Base-by-base conservation (phyloP, 2,329 filamentous ascomycete genomes). In the Botrytis hyacinthi region DNA sequence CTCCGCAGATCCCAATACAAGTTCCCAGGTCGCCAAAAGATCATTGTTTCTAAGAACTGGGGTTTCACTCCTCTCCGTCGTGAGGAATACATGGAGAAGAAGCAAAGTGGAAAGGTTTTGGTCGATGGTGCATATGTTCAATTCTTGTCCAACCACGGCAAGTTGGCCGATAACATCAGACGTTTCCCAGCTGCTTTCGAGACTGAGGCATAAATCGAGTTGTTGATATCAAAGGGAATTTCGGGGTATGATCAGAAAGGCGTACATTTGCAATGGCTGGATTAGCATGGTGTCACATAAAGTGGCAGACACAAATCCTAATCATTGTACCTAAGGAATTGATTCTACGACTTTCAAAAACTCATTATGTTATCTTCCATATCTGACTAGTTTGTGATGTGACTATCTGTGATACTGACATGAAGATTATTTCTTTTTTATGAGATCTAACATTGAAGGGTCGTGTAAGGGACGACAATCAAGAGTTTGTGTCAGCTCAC, bases 31-130 rank as follows among this genome's bases (percentile, higher is more conserved):
- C 95, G 96, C 88, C 96, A 99, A 91, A 99, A 99, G 94, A 98
- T 99, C 89, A 98, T 99, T 83, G 92, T 98, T 88, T 97, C 93
- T 90, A 99, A 98, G 94, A 99, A 99, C 92, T 99, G 96, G 96
- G 96, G 96, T 81, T 99, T 99, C 93, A 99, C 96, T 77, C 95
- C 95, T 84, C 93, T 99, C 82, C 92, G 94, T 83, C 95, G 96
- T 82, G 96, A 98, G 81, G 96, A 99, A 86, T 99, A 98, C 89
- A 88, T 97, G 84, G 90, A 94, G 86, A 93, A 95, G 89, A 97
- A 97, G 91, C 89, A 94, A 84, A 92, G 92, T 82, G 96, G 96
- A 84, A 92, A 91, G 84, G 92, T 99, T 87, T 93, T 95, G 90
- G 92, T 97, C 81, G 96, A 99, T 82, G 96, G 96, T 91, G 96